Evolutionary conservation across 345 rosid genomes (phyloP).

Genomic region (Cardamine chenopodiifolia): DNA sequence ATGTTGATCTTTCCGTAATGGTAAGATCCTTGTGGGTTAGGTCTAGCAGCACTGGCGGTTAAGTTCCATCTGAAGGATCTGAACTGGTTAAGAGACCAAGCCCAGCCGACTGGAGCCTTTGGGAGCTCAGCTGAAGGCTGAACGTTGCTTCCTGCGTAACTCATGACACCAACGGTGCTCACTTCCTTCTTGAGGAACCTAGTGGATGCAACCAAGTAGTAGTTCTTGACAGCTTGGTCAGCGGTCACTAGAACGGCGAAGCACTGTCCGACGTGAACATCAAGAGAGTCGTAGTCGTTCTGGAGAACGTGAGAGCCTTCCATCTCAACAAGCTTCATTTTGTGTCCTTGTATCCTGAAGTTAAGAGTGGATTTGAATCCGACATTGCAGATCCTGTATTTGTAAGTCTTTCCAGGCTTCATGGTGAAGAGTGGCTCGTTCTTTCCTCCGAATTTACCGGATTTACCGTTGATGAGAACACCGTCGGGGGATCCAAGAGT

Average conservation of each 20-base stretch:
- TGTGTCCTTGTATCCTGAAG: constrained; percentile 71
- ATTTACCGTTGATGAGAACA: constrained; percentile 62
- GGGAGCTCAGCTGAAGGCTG: constrained; percentile 51
- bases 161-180: constrained; percentile 51
- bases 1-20: constrained; percentile 71
- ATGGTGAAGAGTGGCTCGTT: constrained; percentile 57
- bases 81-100: constrained; percentile 80
- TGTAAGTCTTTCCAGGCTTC: constrained; percentile 70
- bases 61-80: constrained; percentile 79
- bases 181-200: constrained; percentile 51
- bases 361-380: constrained; percentile 62
- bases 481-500: constrained; percentile 59
- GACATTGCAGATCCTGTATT: constrained; percentile 65
- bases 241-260: constrained; percentile 63
- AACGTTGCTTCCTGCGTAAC: constrained; percentile 50
- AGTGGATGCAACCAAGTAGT: constrained; percentile 66
- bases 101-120: constrained; percentile 62
- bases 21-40: constrained; percentile 84
- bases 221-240: constrained; percentile 55
- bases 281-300: constrained; percentile 67
- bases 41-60: constrained; percentile 78
- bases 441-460: constrained; percentile 44
- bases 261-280: constrained; percentile 74
- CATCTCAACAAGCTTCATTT: constrained; percentile 76
- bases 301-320: constrained; percentile 73